Evolutionary conservation across 2,329 filamentous ascomycete genomes (phyloP).

Genomic region (Exophiala viscosa): DNA sequence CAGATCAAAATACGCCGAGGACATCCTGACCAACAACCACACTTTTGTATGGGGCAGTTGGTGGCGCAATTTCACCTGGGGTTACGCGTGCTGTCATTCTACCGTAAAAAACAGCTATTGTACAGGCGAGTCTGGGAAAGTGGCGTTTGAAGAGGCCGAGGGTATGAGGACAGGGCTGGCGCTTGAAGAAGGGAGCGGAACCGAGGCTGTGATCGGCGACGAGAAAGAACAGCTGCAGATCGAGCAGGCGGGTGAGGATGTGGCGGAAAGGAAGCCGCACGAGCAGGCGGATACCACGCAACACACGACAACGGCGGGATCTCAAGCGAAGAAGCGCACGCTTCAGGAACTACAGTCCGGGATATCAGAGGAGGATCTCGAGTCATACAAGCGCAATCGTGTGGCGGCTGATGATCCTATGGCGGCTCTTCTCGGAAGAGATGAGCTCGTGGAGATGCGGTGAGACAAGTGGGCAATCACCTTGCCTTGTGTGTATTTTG

Average conservation of each 20-base stretch:
- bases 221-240: conserved; percentile 28
- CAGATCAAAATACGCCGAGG: conserved; percentile 89
- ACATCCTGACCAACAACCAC: conserved; percentile 86
- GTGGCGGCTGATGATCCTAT: conserved; percentile 78
- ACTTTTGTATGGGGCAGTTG: conserved; percentile 92
- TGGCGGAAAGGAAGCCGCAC: conserved; percentile 26
- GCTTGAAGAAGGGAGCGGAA: conserved; percentile 28
- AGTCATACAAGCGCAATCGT: conserved; percentile 75
- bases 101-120: conserved; percentile 96
- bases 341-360: conserved; percentile 74
- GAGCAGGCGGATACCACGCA: conserved; percentile 18
- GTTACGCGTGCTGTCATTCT: conserved; percentile 92
- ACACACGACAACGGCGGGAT: conserved; percentile 23
- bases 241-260: conserved; percentile 10
- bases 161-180: conserved; percentile 49
- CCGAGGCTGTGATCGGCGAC: neutral
- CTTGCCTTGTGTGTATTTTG: neutral
- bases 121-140: conserved; percentile 82
- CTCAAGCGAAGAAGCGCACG: conserved; percentile 62
- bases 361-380: conserved; percentile 78
- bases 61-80: conserved; percentile 96
- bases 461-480: neutral
- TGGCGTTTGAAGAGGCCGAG: conserved; percentile 74
- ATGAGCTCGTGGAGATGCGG: conserved; percentile 18
- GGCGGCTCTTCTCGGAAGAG: conserved; percentile 54